phyloP scores from a whole-genome alignment of 345 rosid species.

The Gossypium rotundifolium region DNA sequence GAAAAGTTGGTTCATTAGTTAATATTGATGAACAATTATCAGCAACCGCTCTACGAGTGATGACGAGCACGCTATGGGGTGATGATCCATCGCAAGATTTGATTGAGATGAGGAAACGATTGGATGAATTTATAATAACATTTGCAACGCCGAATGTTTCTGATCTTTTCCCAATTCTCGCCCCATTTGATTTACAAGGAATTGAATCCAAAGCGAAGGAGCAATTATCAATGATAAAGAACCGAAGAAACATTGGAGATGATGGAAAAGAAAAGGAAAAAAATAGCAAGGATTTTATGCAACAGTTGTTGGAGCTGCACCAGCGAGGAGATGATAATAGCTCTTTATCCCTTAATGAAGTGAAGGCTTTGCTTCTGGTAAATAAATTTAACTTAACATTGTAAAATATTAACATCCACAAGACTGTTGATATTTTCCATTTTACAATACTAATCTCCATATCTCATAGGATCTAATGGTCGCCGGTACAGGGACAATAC shows the following conservation, averaged over 20 bases:
- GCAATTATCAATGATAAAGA: background rate
- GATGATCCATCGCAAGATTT: background rate
- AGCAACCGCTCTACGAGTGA: slow-evolving; percentile 10
- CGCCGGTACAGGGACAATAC: slow-evolving; percentile 13
- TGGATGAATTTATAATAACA: background rate
- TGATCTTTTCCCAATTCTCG: background rate
- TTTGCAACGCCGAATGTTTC: background rate
- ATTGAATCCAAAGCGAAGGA: background rate
- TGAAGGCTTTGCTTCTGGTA: slow-evolving; percentile 8
- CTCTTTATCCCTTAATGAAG: background rate
- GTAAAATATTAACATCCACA: background rate
- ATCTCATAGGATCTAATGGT: slow-evolving; percentile 8
- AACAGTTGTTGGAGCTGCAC: background rate
- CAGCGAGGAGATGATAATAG: background rate
- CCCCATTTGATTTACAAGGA: slow-evolving; percentile 33
- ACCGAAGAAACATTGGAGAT: background rate
- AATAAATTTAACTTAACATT: background rate
- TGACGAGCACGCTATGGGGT: slow-evolving; percentile 1
- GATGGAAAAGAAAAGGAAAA: background rate
- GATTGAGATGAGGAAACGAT: background rate
- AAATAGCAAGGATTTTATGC: background rate
- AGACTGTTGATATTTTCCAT: background rate
- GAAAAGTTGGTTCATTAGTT: slow-evolving; percentile 24
- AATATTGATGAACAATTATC: slow-evolving; percentile 32
- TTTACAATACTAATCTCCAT: background rate